A percentile compares a stretch with the other conserved stretches of the same genome.
Evolutionary conservation across 164 flowering plant genomes (phyloP).

Genomic region (Vitis labrusca): DNA sequence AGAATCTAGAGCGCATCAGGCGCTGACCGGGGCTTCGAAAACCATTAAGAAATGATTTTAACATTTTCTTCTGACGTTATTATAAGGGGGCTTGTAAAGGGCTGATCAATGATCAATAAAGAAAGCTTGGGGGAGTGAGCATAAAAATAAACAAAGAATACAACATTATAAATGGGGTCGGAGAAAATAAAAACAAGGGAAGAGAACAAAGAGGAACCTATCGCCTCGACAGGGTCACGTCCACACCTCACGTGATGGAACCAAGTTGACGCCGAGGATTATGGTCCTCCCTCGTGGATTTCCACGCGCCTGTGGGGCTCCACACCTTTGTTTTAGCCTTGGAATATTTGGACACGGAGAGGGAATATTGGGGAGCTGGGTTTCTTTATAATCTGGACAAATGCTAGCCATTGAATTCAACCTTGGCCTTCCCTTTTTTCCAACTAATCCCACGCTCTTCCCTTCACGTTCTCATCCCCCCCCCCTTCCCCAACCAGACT

Average conservation of each 20-base stretch:
- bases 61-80: constrained; percentile 9
- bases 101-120: neutral
- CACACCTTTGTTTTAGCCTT: constrained; percentile 13
- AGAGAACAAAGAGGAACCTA: constrained; percentile 20
- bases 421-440: neutral
- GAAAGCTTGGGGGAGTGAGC: constrained; percentile 1
- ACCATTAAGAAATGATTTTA: constrained; percentile 35
- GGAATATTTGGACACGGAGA: constrained; percentile 62
- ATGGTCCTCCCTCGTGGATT: constrained; percentile 22
- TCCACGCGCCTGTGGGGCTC: constrained; percentile 37
- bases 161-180: neutral
- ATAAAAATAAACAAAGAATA: neutral
- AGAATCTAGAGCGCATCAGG: constrained; percentile 84
- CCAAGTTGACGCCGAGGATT: constrained; percentile 55
- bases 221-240: constrained; percentile 33
- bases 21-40: constrained; percentile 74
- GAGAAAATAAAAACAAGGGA: constrained; percentile 17
- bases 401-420: constrained; percentile 36
- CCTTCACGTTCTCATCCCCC: no score
- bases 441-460: neutral
- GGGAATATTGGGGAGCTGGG: constrained; percentile 53
- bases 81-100: constrained; percentile 5
- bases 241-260: constrained; percentile 47
- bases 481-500: no score
- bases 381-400: constrained; percentile 30